Evolutionary conservation across 75 land plant genomes (phyloP), one percentile per base, ranked within the genome.

Genomic region (Picea sitchensis): DNA sequence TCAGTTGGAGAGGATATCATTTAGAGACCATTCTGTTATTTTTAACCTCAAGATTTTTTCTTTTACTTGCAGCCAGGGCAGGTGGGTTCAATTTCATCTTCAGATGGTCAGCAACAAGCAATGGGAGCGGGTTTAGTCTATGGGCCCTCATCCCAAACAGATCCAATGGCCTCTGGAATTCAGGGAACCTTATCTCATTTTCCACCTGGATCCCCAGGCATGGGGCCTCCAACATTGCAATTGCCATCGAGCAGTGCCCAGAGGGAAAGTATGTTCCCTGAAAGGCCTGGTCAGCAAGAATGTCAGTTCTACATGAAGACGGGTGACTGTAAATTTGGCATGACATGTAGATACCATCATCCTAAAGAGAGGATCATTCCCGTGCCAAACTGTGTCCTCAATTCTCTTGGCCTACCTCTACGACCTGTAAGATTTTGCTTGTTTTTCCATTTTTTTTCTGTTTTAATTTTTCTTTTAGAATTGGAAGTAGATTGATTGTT

Each of bases 271-370:
- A 77, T 83, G 65, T 92, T 92, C 78, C 92, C 94, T 61, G 90
- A 90, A 83, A 88, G 94, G 75, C 94, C 91, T 63, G 96, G 89
- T 41, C 92, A 93, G 75, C 96, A 90, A 59, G 99, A 95, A 59
- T 98, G 99, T 79, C 96, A 95, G 75, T 97, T 91, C 78, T 98
- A 98, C 85, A 90, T 98, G 94, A 98, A 98, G 79, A 98, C 99
- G 41, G 99, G 99, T 36, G 98, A 95, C 83, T 98, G 99, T 79
- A 98, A 98, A 77, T 98, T 90, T 86, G 99, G 99, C 79, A 89
- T 90, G 17, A 86, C 89, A 54, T 98, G 99, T 86, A 83, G 88
- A 61, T 98, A 86, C 79, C 96, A 98, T 86, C 99, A 98, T 83
- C 99, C 99, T 0, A 93, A 87, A 77, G 99, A 98, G 63, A 90